Base-by-base conservation (phyloP, 2,329 filamentous ascomycete species). In the Xylariaceae sp. region DNA sequence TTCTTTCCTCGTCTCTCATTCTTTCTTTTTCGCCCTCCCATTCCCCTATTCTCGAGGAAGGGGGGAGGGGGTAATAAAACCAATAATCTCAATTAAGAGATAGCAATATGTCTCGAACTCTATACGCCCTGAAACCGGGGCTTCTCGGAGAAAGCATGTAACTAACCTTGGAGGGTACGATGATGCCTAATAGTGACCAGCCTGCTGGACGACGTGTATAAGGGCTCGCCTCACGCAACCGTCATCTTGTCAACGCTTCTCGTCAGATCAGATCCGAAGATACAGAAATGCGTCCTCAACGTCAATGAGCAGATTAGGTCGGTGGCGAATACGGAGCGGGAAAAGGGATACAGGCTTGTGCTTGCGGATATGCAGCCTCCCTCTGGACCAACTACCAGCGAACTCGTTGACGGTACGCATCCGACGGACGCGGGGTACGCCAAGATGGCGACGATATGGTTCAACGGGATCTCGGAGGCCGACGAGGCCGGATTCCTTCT, bases 391-490 rank as follows among this genome's bases (percentile, higher is more conserved):
- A 55, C 53, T 12, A 30, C 56, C 4, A 58, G 53, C 2, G 67
- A 73, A 35, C 52, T 72, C n/a, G 61, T 57, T 4, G 71, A 73
- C 53, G 68, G 67, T 39, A 69, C 58, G 0, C 70, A 72, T 51
- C 71, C 72, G 4, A 66, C 59, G 26, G 66, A 72, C 43, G 60
- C 26, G 0, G 72, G 71, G 0, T 73, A 72, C 53, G 43, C 46
- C 27, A 71, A 69, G 61, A 73, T 73, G 70, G 71, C 68, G 2
- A 32, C 51, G 1, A 58, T 72, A 12, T 71, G 65, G 64, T 64
- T 64, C 47, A 43, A 57, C 0, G 69, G 65, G 6, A 66, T 72
- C 48, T 49, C 64, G 43, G 57, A 66, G n/a, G 71, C 67, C 1
- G 57, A 62, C 19, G 6, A 34, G 0, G 52, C 51, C n/a, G 53